Conservation (phyloP, 305 asterid genomes). For the Caryopteris hybrid region DNA sequence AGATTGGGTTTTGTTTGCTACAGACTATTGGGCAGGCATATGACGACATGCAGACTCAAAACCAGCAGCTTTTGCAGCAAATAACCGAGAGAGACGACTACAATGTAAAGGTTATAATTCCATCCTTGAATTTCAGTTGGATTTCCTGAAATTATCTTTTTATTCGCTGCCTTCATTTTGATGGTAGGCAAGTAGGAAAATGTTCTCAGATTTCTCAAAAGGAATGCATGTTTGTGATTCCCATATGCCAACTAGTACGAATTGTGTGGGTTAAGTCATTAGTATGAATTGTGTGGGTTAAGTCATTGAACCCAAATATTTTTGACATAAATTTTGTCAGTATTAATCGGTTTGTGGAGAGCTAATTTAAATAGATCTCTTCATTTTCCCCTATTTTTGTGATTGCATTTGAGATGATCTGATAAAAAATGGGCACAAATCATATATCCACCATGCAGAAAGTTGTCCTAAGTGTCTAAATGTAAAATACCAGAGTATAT, state of each 20-base stretch:
- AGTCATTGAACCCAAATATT: background rate
- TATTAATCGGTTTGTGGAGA: background rate
- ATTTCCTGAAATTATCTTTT: background rate
- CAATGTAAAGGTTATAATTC: conserved; percentile 64
- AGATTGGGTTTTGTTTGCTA: conserved; percentile 26
- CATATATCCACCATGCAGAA: background rate
- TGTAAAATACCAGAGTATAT: background rate
- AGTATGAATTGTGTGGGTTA: background rate
- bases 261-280: too few relatives aligned
- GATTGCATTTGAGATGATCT: background rate
- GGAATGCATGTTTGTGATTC: background rate
- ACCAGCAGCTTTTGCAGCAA: conserved; percentile 94
- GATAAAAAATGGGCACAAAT: background rate
- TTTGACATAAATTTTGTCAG: background rate
- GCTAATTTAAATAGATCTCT: background rate
- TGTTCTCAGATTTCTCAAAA: background rate
- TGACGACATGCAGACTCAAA: conserved; percentile 96
- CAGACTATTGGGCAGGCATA: conserved; percentile 98
- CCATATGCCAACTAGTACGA: background rate
- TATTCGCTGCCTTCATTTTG: background rate
- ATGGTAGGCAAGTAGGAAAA: background rate
- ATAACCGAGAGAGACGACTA: conserved; percentile 94
- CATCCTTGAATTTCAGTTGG: background rate
- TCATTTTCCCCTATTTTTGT: background rate
- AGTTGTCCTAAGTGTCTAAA: background rate